Evolutionary conservation across 768 basidiomycete genomes (phyloP).

Genomic region (Macrolepiota dolichaula): DNA sequence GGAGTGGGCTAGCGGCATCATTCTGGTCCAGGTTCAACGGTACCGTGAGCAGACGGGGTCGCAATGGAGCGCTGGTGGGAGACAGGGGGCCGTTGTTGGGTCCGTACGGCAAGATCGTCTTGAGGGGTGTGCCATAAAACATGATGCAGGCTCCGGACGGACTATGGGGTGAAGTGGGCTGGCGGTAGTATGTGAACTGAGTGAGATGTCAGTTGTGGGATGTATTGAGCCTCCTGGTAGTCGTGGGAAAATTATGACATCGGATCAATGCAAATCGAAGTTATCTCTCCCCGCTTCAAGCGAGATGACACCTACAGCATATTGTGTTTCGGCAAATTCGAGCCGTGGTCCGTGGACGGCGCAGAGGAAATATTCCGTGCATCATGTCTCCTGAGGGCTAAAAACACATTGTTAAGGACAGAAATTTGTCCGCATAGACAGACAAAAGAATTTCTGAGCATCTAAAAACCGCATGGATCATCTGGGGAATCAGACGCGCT

Average conservation of each 20-base stretch:
- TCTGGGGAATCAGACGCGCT: background rate
- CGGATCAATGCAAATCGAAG: constrained; percentile 1
- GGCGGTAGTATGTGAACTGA: background rate
- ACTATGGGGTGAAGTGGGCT: background rate
- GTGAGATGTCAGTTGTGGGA: constrained; percentile 5
- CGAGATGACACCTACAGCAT: background rate
- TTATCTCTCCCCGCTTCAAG: background rate
- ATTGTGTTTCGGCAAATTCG: background rate
- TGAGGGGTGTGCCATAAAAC: background rate
- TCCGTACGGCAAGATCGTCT: background rate
- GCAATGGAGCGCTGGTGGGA: background rate
- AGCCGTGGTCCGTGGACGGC: background rate
- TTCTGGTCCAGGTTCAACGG: background rate
- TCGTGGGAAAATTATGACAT: constrained; percentile 3
- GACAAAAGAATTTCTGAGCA: background rate
- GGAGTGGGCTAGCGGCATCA: background rate
- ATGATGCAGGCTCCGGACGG: background rate
- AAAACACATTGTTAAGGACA: background rate
- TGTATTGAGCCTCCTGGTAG: background rate
- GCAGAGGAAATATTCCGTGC: background rate
- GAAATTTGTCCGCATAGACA: background rate
- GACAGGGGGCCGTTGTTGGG: background rate
- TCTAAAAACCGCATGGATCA: background rate
- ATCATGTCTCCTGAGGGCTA: background rate
- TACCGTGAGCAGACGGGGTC: background rate